A percentile compares a stretch with the other conserved stretches of the same genome.
These are phyloP conservation scores for Tetradesmus obliquus DNA, from an alignment of 139 green algal species.

Conservation along the genomic window DNA sequence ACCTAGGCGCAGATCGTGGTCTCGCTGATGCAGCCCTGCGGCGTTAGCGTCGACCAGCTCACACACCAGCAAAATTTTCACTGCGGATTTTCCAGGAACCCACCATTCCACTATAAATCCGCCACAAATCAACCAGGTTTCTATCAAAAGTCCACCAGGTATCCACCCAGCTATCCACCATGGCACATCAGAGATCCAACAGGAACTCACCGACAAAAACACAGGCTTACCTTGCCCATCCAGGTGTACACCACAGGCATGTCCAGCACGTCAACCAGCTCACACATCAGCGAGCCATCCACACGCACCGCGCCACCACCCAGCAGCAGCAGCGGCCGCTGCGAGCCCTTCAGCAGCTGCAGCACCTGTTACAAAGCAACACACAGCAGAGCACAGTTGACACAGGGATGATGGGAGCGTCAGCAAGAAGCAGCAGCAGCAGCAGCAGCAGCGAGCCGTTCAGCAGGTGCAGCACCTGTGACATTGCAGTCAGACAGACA, in stretches of 20 bases:
- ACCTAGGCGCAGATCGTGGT: constrained; percentile 7
- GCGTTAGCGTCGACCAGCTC: no score
- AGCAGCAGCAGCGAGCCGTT: no score
- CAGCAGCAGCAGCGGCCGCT: constrained; percentile 16
- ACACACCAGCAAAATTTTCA: no score
- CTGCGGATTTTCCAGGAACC: no score
- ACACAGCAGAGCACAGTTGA: no score
- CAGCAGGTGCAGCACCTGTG: no score
- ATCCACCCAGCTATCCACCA: neutral
- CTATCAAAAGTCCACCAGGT: no score
- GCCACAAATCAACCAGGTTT: no score
- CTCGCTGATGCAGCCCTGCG: constrained; percentile 16
- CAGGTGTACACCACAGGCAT: constrained; percentile 26
- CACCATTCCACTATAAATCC: no score
- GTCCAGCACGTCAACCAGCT: constrained; percentile 23
- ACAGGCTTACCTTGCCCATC: neutral
- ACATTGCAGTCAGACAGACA: no score
- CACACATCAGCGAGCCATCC: neutral
- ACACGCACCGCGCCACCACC: neutral
- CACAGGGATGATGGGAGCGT: no score
- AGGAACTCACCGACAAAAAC: neutral
- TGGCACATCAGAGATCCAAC: neutral
- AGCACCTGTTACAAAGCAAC: neutral
- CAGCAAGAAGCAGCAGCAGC: no score
- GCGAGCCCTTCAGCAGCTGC: neutral